Conservation (phyloP, 768 basidiomycete species). For the Xerocomellus dryophilus region DNA sequence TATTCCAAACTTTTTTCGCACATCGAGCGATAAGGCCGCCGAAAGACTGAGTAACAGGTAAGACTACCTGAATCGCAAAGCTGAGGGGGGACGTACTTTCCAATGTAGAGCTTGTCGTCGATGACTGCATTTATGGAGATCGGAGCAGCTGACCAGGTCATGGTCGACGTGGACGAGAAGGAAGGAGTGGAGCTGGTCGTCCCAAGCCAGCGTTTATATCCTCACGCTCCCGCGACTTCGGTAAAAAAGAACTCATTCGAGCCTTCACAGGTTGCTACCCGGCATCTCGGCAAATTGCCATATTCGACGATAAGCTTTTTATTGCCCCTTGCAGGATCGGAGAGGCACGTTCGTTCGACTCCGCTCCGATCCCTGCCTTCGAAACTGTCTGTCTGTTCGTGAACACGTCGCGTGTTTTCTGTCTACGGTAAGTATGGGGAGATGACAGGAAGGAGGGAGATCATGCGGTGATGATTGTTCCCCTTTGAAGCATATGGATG, state of each 20-base stretch:
- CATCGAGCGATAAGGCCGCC: conserved; percentile 32
- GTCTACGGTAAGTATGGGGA: neutral
- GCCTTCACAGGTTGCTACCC: neutral
- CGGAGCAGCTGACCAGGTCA: conserved; percentile 31
- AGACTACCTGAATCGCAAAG: neutral
- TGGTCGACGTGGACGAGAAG: conserved; percentile 7
- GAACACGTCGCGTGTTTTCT: neutral
- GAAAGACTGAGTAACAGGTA: conserved; percentile 23
- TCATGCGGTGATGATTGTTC: neutral
- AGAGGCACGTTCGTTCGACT: neutral
- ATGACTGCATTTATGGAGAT: conserved; percentile 28
- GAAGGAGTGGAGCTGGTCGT: conserved; percentile 11
- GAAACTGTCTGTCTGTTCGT: neutral
- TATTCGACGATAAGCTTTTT: neutral
- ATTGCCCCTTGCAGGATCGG: no score
- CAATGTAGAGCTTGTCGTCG: conserved; percentile 33
- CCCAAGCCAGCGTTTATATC: conserved; percentile 19
- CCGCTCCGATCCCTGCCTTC: neutral
- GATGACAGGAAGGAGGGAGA: neutral
- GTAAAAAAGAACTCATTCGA: neutral
- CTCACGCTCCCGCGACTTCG: neutral
- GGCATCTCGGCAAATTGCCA: conserved; percentile 24
- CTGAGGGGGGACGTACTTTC: conserved; percentile 31
- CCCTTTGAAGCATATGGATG: neutral
- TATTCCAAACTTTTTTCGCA: conserved; percentile 37